Base-by-base conservation (phyloP, 2,329 filamentous ascomycete species). In the Scedosporium aurantiacum region DNA sequence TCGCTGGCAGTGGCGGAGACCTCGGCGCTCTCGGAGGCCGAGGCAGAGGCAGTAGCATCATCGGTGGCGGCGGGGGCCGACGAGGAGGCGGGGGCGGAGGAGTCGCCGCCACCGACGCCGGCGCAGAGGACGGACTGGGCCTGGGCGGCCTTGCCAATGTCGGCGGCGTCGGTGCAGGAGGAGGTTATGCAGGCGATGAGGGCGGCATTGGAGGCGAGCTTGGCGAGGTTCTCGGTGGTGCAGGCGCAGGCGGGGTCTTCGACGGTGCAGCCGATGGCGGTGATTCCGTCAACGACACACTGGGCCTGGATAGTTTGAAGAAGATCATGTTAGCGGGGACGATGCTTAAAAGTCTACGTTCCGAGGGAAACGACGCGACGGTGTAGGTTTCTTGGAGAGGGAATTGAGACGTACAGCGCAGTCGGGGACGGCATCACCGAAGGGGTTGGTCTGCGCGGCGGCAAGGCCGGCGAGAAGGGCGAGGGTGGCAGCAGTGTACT, bases 361-460 rank as follows among this genome's bases (percentile, higher is more conserved):
- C 1, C 1, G 27, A n/a, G 3, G 23, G 57, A 6, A 6, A 28
- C 27, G 21, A 25, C 16, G 27, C 1, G 32, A 37, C 10, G 32
- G 8, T 16, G 25, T 3, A 4, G n/a, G 14, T 5, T 21, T 32
- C n/a, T 32, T 14, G 5, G 41, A 56, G 25, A 23, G 28, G 12
- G 23, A 27, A 28, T 37, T 50, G 45, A 2, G 12, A 60, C 59
- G 18, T 61, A 57, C 59, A 43, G 59, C 59, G 59, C 59, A 61
- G 37, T 55, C 16, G 50, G 59, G 59, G 28, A 58, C 47, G 23
- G 63, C 59, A 57, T 65, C 63, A 12, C 58, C 69, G 40, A 57
- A 63, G 32, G 58, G 66, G 63, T 72, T 75, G 55, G 75, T 72
- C 40, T 72, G 74, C 5, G 73, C 72, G 50, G 59, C 47, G 28